Evolutionary conservation across 257 asterid species (phyloP).

Genomic region (Cordia subcordata): DNA sequence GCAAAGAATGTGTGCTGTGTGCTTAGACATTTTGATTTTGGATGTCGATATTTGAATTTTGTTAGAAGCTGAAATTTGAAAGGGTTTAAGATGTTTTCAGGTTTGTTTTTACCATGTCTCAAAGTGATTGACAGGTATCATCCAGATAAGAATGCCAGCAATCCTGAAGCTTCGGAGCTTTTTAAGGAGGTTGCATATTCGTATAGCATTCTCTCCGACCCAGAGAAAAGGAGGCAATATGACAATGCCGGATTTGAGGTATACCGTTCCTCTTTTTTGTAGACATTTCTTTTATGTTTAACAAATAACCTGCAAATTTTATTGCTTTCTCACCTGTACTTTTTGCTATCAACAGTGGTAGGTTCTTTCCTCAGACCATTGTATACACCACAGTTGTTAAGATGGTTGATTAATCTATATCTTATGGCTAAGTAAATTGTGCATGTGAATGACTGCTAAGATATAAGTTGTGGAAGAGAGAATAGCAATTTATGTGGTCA

Average conservation of each 20-base stretch:
- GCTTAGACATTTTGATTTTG: background rate
- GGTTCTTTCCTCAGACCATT: no score
- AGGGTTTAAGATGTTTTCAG: background rate
- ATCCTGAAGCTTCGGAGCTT: constrained; percentile 97
- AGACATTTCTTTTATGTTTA: no score
- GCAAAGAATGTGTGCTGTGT: background rate
- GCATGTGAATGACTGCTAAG: no score
- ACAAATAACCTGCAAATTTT: no score
- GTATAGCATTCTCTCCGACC: constrained; percentile 90
- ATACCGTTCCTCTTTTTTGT: constrained; percentile 9
- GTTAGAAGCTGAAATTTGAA: background rate
- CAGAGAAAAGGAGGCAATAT: constrained; percentile 92
- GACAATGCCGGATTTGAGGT: constrained; percentile 97
- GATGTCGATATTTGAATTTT: background rate
- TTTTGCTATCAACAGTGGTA: no score
- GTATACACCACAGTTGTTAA: no score
- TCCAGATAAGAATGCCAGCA: constrained; percentile 96
- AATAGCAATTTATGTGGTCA: no score
- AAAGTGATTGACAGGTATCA: constrained; percentile 64
- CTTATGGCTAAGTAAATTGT: no score
- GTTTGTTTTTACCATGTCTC: background rate
- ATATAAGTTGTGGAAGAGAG: no score
- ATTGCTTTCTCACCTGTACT: no score
- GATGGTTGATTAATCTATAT: no score
- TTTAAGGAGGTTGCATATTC: constrained; percentile 99